phyloP scores from a whole-genome alignment of 2,329 filamentous ascomycete species.

The Fusarium hostae region DNA sequence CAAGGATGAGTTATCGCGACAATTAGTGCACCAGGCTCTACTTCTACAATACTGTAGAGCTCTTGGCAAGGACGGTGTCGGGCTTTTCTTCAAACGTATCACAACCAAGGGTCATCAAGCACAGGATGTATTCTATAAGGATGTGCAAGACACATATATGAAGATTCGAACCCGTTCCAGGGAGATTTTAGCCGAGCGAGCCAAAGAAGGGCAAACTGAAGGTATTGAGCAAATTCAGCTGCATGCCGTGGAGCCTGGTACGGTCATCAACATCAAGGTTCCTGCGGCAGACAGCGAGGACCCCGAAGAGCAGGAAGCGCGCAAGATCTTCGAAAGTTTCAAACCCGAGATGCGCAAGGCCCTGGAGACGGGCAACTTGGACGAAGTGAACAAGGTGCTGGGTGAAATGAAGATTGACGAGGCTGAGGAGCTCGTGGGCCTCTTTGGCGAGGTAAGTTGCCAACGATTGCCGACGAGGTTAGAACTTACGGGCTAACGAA shows the following conservation, averaged over 20 bases:
- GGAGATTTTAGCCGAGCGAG: conserved; percentile 72
- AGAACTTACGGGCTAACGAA: conserved; percentile 33
- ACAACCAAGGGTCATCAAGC: conserved; percentile 91
- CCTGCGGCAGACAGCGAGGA: conserved; percentile 76
- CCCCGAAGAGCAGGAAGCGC: conserved; percentile 69
- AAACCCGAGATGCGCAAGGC: conserved; percentile 83
- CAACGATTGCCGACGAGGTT: background rate
- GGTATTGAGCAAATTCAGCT: conserved; percentile 97
- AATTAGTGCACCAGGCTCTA: conserved; percentile 93
- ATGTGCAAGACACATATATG: conserved; percentile 88
- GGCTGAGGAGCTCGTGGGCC: conserved; percentile 84
- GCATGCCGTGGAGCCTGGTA: conserved; percentile 93
- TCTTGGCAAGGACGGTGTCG: conserved; percentile 86
- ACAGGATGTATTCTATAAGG: conserved; percentile 88
- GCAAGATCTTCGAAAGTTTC: conserved; percentile 86
- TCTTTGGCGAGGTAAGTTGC: conserved; percentile 73
- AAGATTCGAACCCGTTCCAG: conserved; percentile 81
- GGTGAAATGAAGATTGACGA: conserved; percentile 90
- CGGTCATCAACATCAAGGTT: conserved; percentile 88
- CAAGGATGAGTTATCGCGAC: conserved; percentile 79
- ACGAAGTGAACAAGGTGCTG: conserved; percentile 68
- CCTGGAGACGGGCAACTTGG: conserved; percentile 86
- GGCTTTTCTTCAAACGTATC: conserved; percentile 95
- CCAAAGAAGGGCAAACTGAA: conserved; percentile 64
- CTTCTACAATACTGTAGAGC: conserved; percentile 95